Evolutionary conservation across 1,139 yeast species (phyloP).

Genomic region (Yamadazyma dushanensis): DNA sequence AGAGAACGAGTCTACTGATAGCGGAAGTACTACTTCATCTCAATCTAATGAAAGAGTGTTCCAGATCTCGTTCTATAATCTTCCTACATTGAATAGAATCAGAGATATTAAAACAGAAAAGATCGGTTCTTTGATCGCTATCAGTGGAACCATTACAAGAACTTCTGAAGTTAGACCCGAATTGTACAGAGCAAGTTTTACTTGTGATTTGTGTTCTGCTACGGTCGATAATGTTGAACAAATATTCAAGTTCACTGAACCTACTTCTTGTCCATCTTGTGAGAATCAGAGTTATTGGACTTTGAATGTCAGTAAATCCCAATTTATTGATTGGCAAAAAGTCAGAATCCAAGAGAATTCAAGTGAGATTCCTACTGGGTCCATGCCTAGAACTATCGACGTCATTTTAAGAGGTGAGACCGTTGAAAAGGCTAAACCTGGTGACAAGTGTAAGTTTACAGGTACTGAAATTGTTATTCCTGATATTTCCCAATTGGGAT

Average conservation of each 20-base stretch:
- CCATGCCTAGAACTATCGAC: slow-evolving; percentile 97
- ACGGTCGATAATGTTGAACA: slow-evolving; percentile 90
- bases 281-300: slow-evolving; percentile 88
- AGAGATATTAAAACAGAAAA: slow-evolving; percentile 89
- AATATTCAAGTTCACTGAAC: slow-evolving; percentile 91
- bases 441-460: slow-evolving; percentile 92
- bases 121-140: slow-evolving; percentile 81
- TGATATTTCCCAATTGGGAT: slow-evolving; percentile 91
- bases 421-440: slow-evolving; percentile 97
- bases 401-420: slow-evolving; percentile 91
- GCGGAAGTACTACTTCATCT: slow-evolving; percentile 25
- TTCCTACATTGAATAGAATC: slow-evolving; percentile 81
- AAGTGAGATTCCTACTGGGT: slow-evolving; percentile 95
- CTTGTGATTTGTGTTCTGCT: slow-evolving; percentile 88
- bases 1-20: slow-evolving; percentile 12
- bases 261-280: slow-evolving; percentile 89
- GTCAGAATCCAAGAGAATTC: slow-evolving; percentile 95
- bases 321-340: slow-evolving; percentile 95
- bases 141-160: slow-evolving; percentile 94
- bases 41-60: slow-evolving; percentile 69
- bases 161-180: slow-evolving; percentile 98
- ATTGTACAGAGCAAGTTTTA: slow-evolving; percentile 79
- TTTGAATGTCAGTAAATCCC: slow-evolving; percentile 77
- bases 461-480: slow-evolving; percentile 97
- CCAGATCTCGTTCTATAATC: slow-evolving; percentile 85